These are phyloP conservation scores for Phytophthora idaei DNA, from an alignment of 352 stramenopile species.

Conservation along the genomic window DNA sequence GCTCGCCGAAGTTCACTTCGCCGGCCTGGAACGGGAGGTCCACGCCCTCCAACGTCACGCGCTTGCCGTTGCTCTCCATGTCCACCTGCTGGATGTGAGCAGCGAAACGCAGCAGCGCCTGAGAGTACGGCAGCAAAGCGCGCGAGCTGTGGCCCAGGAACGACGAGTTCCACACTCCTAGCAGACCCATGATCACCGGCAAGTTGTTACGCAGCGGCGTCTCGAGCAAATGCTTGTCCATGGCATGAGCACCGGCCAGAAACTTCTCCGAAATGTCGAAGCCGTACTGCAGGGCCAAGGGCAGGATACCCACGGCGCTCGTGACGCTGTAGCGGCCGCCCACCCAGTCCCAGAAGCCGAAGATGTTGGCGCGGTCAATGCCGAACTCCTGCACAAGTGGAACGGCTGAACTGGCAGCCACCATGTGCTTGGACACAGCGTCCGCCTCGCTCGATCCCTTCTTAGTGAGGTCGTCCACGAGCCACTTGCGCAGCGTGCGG, in stretches of 20 bases:
- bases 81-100: constrained; percentile 99
- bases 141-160: constrained; percentile 95
- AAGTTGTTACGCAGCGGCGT: constrained; percentile 94
- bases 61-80: constrained; percentile 99
- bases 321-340: constrained; percentile 98
- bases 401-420: constrained; percentile 88
- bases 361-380: constrained; percentile 96
- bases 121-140: constrained; percentile 92
- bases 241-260: constrained; percentile 95
- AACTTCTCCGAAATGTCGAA: constrained; percentile 93
- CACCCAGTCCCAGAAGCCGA: constrained; percentile 99
- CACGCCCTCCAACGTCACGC: constrained; percentile 94
- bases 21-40: constrained; percentile 94
- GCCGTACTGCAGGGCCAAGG: constrained; percentile 96
- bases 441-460: constrained; percentile 84
- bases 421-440: constrained; percentile 94
- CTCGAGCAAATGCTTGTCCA: constrained; percentile 98
- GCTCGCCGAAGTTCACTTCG: constrained; percentile 98
- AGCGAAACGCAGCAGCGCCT: constrained; percentile 95
- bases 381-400: constrained; percentile 91
- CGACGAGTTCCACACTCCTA: constrained; percentile 98
- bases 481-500: constrained; percentile 95
- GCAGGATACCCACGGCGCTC: constrained; percentile 96
- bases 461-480: constrained; percentile 91
- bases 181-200: constrained; percentile 96